Conservation (phyloP, 768 basidiomycete species). For the Glaciozyma antarctica region DNA sequence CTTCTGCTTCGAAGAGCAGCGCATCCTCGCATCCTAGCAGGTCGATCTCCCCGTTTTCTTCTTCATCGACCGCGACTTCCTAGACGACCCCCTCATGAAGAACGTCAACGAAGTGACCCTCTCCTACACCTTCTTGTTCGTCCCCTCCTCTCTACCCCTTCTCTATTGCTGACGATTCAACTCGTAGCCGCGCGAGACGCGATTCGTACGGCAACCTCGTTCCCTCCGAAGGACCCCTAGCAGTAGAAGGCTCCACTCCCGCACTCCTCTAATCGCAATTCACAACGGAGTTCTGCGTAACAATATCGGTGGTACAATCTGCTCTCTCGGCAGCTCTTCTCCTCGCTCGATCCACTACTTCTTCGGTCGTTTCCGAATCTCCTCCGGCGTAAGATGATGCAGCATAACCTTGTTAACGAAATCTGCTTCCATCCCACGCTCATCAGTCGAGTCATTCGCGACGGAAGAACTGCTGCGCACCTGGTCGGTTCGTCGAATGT, state of each 20-base stretch:
- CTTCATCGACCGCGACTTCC: slow-evolving; percentile 94
- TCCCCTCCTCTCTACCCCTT: slow-evolving; percentile 1
- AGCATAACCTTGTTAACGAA: slow-evolving; percentile 42
- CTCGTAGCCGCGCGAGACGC: slow-evolving; percentile 29
- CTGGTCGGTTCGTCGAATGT: not conserved
- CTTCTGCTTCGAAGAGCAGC: slow-evolving; percentile 99
- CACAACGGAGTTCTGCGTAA: not conserved
- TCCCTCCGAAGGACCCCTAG: slow-evolving; percentile 27
- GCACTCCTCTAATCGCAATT: not conserved
- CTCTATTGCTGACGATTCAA: not conserved
- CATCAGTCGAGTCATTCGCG: not conserved
- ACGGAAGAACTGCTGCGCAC: not conserved
- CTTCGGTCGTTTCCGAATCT: slow-evolving; percentile 41
- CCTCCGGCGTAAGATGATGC: slow-evolving; percentile 42
- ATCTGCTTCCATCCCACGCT: not conserved
- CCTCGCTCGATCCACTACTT: slow-evolving; percentile 1
- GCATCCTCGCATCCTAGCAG: slow-evolving; percentile 84
- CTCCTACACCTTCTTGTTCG: slow-evolving; percentile 85
- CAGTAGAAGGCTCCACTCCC: slow-evolving; percentile 1
- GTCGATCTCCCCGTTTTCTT: slow-evolving; percentile 97
- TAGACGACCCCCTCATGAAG: slow-evolving; percentile 81
- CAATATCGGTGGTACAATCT: not conserved
- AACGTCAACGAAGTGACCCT: slow-evolving; percentile 83
- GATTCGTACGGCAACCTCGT: slow-evolving; percentile 34
- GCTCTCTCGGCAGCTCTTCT: not conserved